Percentiles rank a stretch among this genome's conserved stretches.
These are phyloP conservation scores for Schizonepeta tenuifolia DNA, from an alignment of 257 asterid species.

Conservation along the genomic window DNA sequence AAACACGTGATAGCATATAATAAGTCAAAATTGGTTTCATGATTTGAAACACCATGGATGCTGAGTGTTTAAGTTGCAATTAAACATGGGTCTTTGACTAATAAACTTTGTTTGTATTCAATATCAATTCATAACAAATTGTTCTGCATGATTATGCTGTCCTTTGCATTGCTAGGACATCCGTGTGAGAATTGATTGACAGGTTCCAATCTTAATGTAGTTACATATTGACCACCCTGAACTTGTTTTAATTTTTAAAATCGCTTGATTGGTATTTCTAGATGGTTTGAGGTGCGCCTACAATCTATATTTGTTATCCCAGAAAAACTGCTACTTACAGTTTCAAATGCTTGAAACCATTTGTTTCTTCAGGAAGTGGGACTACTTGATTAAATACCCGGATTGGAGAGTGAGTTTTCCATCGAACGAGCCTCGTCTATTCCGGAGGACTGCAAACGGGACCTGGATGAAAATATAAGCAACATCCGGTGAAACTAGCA, in stretches of 20 bases:
- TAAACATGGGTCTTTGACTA: not conserved
- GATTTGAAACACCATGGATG: not conserved
- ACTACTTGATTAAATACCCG: slow-evolving; percentile 70
- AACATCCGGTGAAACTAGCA: not conserved
- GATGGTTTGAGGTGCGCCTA: too few relatives aligned
- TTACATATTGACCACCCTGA: not conserved
- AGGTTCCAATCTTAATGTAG: not conserved
- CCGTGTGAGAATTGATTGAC: too few relatives aligned
- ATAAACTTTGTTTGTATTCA: not conserved
- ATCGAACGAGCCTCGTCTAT: slow-evolving; percentile 60
- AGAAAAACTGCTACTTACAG: too few relatives aligned
- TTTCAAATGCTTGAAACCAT: not conserved
- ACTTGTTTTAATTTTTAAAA: too few relatives aligned
- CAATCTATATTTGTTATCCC: too few relatives aligned
- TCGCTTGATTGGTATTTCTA: too few relatives aligned
- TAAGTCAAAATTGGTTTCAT: not conserved
- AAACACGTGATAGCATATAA: not conserved
- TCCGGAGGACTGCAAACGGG: slow-evolving; percentile 58
- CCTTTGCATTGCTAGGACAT: too few relatives aligned
- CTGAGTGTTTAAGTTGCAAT: not conserved
- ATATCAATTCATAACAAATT: not conserved
- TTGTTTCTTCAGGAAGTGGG: slow-evolving; percentile 62
- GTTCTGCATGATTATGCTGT: not conserved
- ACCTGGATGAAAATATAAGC: slow-evolving; percentile 52
- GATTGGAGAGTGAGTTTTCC: slow-evolving; percentile 78